Conservation (phyloP, 2,329 filamentous ascomycete species). For the Paramyrothecium sp. region DNA sequence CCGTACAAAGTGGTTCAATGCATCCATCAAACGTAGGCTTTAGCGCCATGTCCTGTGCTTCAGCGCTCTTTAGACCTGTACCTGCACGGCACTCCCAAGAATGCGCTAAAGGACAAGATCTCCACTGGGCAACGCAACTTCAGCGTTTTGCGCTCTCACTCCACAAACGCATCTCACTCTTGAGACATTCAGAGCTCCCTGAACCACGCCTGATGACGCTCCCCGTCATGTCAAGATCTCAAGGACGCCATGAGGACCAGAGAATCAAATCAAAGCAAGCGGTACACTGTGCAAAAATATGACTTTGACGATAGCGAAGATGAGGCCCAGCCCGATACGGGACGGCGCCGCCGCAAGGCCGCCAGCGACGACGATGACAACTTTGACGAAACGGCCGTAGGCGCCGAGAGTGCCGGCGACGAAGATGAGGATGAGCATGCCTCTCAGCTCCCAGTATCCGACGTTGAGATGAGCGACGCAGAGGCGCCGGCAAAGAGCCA, state of each 20-base stretch:
- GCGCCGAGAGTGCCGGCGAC: slow-evolving; percentile 20
- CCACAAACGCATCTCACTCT: background rate
- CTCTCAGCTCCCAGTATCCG: slow-evolving; percentile 23
- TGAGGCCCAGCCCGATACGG: slow-evolving; percentile 10
- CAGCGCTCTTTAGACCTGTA: no score
- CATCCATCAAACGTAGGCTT: no score
- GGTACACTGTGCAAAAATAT: slow-evolving; percentile 30
- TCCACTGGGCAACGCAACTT: no score
- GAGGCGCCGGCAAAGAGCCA: background rate
- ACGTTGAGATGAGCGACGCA: slow-evolving; percentile 17
- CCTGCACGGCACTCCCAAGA: no score
- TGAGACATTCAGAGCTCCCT: background rate
- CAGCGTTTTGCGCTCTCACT: background rate
- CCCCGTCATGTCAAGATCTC: background rate
- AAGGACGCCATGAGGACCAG: slow-evolving; percentile 32
- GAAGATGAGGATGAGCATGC: slow-evolving; percentile 30
- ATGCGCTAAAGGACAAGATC: no score
- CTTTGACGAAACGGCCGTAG: slow-evolving; percentile 24
- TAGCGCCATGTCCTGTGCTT: no score
- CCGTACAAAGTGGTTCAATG: no score
- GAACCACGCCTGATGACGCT: background rate
- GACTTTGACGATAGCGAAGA: slow-evolving; percentile 32
- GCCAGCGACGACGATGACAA: slow-evolving; percentile 26
- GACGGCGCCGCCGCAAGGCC: slow-evolving; percentile 14
- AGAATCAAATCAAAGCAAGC: slow-evolving; percentile 32